A percentile compares a stretch with the other conserved stretches of the same genome.
Evolutionary conservation across 352 stramenopile species (phyloP).

Genomic region (Aphanomyces astaci): DNA sequence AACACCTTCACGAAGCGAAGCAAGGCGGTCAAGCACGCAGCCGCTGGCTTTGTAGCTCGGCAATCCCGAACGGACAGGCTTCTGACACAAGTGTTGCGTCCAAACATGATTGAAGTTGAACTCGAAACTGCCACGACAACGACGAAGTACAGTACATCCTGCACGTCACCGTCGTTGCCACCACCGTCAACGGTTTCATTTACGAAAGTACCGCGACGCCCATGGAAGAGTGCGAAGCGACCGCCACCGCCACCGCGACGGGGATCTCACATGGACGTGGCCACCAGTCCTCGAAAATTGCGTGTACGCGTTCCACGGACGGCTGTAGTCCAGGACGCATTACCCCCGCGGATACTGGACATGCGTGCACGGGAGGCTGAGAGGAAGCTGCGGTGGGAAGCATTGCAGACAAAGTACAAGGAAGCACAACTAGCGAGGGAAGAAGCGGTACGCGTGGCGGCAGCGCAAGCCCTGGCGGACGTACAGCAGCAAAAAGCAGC

Average conservation of each 20-base stretch:
- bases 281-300: constrained; percentile 12
- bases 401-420: constrained; percentile 13
- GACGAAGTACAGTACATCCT: neutral
- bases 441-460: neutral
- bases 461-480: neutral
- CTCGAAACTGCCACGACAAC: neutral
- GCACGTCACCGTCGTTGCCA: neutral
- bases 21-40: neutral
- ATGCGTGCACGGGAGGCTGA: constrained; percentile 10
- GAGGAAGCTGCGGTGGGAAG: constrained; percentile 3
- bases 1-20: neutral
- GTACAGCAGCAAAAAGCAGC: neutral
- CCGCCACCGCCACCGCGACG: neutral
- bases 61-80: neutral
- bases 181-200: neutral
- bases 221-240: neutral
- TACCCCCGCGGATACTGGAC: neutral
- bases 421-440: neutral
- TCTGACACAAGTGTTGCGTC: neutral
- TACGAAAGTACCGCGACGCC: neutral
- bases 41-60: neutral
- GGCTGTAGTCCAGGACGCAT: neutral
- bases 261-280: neutral
- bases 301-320: neutral
- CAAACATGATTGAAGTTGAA: neutral